Evolutionary conservation across 441 rosid genomes (phyloP).

Genomic region (Aquilaria agallochum): DNA sequence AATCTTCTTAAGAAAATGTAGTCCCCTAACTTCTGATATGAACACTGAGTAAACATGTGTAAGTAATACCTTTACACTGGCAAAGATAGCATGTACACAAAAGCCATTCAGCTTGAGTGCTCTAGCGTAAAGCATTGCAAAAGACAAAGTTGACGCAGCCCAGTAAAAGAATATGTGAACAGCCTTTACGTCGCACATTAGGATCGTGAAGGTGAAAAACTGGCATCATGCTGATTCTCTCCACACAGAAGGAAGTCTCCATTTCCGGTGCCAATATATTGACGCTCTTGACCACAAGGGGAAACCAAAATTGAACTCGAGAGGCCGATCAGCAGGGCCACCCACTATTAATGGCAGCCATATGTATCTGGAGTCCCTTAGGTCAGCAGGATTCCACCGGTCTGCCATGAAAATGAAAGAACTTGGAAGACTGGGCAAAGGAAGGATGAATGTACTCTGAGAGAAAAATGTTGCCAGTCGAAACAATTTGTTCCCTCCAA

Average conservation of each 20-base stretch:
- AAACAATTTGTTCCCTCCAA: slow-evolving; percentile 74
- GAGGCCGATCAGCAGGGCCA: slow-evolving; percentile 75
- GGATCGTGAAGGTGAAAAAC: neutral
- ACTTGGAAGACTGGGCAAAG: slow-evolving; percentile 60
- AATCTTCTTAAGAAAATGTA: no score
- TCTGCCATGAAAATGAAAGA: slow-evolving; percentile 86
- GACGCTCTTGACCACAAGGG: slow-evolving; percentile 88
- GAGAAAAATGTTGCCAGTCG: slow-evolving; percentile 72
- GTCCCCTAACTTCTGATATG: no score
- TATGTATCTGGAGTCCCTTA: slow-evolving; percentile 82
- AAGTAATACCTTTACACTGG: no score
- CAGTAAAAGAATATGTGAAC: slow-evolving; percentile 18
- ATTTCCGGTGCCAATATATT: slow-evolving; percentile 85
- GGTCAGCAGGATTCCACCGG: slow-evolving; percentile 87
- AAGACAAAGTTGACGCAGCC: slow-evolving; percentile 1
- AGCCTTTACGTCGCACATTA: slow-evolving; percentile 20
- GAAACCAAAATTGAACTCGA: slow-evolving; percentile 69
- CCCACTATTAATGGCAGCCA: slow-evolving; percentile 87
- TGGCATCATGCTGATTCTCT: slow-evolving; percentile 21
- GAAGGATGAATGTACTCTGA: slow-evolving; percentile 79
- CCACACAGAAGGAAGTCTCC: slow-evolving; percentile 61
- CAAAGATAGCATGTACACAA: no score
- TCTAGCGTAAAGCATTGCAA: neutral
- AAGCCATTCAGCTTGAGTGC: neutral
- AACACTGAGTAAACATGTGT: no score